Percentiles rank a stretch among this genome's conserved stretches.
Evolutionary conservation across 2,329 filamentous ascomycete species (phyloP).

Genomic region (Epichloe typhina): DNA sequence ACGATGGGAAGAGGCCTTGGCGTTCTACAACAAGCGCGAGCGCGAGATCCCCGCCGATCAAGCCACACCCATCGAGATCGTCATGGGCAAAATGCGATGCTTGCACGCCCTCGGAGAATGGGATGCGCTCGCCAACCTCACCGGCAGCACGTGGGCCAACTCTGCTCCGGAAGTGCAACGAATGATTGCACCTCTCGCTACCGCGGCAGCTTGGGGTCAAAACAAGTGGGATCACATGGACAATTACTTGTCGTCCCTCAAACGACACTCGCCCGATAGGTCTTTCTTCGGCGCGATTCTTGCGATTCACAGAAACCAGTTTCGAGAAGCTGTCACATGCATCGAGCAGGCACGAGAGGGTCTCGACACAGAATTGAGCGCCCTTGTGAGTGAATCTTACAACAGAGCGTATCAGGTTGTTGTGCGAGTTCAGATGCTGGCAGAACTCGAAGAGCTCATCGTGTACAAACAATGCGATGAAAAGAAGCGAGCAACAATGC

Average conservation of each 20-base stretch:
- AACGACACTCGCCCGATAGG: constrained; percentile 79
- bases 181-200: constrained; percentile 83
- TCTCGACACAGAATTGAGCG: constrained; percentile 88
- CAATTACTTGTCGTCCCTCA: constrained; percentile 90
- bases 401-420: constrained; percentile 97
- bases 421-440: constrained; percentile 96
- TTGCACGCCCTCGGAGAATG: constrained; percentile 93
- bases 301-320: constrained; percentile 88
- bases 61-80: constrained; percentile 68
- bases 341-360: constrained; percentile 88
- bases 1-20: constrained; percentile 92
- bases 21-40: constrained; percentile 83
- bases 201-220: constrained; percentile 90
- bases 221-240: constrained; percentile 99
- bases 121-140: constrained; percentile 80
- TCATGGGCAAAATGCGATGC: constrained; percentile 99
- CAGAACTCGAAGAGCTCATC: constrained; percentile 95
- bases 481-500: constrained; percentile 81
- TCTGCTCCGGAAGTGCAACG: constrained; percentile 78
- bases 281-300: constrained; percentile 97
- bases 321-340: constrained; percentile 75
- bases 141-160: constrained; percentile 87
- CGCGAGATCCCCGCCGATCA: constrained; percentile 46
- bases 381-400: constrained; percentile 95
- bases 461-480: constrained; percentile 90